These are phyloP conservation scores for Entomortierella chlamydospora DNA, from an alignment of 192 early-diverging fungal species.

Conservation along the genomic window DNA sequence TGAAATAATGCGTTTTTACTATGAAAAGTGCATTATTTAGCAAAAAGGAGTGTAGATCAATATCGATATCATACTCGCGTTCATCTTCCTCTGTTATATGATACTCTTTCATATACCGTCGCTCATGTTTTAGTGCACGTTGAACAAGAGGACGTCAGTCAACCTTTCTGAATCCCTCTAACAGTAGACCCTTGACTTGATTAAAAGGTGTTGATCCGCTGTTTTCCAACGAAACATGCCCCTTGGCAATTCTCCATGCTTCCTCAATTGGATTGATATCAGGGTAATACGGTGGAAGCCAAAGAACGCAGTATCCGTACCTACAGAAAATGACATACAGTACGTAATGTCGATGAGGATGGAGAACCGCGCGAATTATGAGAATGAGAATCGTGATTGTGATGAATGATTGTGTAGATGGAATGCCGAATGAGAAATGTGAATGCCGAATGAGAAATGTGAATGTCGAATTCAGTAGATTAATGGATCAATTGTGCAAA, in stretches of 20 bases:
- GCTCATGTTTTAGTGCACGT: conserved; percentile 2
- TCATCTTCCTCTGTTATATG: not conserved
- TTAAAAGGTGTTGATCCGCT: conserved; percentile 5
- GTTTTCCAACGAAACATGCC: conserved; percentile 16
- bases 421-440: too few species aligned
- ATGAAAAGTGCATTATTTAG: too few species aligned
- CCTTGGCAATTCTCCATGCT: conserved; percentile 22
- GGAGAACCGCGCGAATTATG: too few species aligned
- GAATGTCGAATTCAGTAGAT: too few species aligned
- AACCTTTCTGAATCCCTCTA: conserved; percentile 2
- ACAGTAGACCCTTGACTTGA: not conserved
- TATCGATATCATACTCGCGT: not conserved
- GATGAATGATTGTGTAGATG: too few species aligned
- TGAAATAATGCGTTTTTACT: too few species aligned
- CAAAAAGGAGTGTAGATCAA: too few species aligned
- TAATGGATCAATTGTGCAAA: too few species aligned
- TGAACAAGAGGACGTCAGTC: not conserved
- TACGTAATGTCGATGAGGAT: too few species aligned
- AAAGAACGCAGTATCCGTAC: conserved; percentile 18
- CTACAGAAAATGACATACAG: too few species aligned
- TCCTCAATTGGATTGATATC: conserved; percentile 30
- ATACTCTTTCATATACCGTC: not conserved
- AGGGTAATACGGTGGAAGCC: conserved; percentile 27
- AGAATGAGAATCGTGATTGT: too few species aligned
- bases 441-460: too few species aligned